A percentile compares a stretch with the other conserved stretches of the same genome.
Evolutionary conservation across 768 basidiomycete genomes (phyloP).

Genomic region (Termitomyces sp.): DNA sequence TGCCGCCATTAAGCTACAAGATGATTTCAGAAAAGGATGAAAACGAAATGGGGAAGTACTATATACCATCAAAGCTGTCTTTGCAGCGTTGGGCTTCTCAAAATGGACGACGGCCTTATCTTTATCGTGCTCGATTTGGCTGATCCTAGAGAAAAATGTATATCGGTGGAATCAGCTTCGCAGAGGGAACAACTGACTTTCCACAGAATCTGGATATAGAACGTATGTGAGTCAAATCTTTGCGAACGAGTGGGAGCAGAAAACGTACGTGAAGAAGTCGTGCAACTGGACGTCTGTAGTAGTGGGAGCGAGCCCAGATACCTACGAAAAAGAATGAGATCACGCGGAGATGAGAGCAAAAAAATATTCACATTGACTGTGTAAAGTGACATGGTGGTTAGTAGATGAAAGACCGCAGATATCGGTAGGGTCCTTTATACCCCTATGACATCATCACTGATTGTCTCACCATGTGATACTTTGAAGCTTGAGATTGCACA

Average conservation of each 20-base stretch:
- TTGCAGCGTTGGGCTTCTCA: slow-evolving; percentile 78
- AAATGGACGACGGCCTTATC: slow-evolving; percentile 70
- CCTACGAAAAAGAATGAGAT: slow-evolving; percentile 39
- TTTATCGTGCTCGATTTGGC: slow-evolving; percentile 50
- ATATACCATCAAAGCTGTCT: slow-evolving; percentile 80
- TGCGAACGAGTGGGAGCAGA: neutral
- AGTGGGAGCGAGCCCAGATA: slow-evolving; percentile 62
- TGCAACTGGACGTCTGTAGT: slow-evolving; percentile 68
- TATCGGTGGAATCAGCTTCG: slow-evolving; percentile 2
- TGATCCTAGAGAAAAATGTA: slow-evolving; percentile 44
- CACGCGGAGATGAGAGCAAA: neutral
- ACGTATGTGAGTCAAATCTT: neutral
- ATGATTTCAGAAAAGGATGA: neutral
- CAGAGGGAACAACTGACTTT: slow-evolving; percentile 39
- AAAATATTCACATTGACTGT: slow-evolving; percentile 39
- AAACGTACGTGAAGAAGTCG: slow-evolving; percentile 76
- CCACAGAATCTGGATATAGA: slow-evolving; percentile 74
- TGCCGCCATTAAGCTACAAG: slow-evolving; percentile 64
- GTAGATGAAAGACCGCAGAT: slow-evolving; percentile 12
- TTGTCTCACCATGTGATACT: slow-evolving; percentile 4
- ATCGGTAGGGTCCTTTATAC: neutral
- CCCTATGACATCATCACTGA: slow-evolving; percentile 16
- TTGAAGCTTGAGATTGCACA: no score
- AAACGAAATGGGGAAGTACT: neutral
- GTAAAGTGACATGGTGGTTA: slow-evolving; percentile 38